A percentile compares a stretch with the other conserved stretches of the same genome.
phyloP scores from a whole-genome alignment of 805 yeast species.

The Candida schatavii region DNA sequence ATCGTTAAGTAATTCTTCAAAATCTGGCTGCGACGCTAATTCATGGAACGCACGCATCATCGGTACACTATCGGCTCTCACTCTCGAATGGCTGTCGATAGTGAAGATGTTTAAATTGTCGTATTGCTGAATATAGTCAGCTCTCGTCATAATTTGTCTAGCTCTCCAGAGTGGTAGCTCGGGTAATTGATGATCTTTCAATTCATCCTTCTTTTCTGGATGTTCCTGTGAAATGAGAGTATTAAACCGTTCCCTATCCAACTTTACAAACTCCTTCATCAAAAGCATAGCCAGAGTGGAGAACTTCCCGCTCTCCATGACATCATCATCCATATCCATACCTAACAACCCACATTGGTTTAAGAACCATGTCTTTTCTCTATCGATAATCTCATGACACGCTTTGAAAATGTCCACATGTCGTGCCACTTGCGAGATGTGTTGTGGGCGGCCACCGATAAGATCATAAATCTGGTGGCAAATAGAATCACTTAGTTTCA shows the following conservation, averaged over 20 bases:
- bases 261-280: constrained; percentile 67
- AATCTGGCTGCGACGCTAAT: constrained; percentile 67
- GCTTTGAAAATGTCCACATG: constrained; percentile 56
- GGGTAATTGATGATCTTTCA: constrained; percentile 55
- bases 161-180: constrained; percentile 81
- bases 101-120: constrained; percentile 79
- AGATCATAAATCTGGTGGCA: constrained; percentile 61
- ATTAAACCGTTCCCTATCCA: constrained; percentile 46
- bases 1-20: constrained; percentile 61
- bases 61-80: constrained; percentile 78
- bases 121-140: constrained; percentile 72
- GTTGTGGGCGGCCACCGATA: constrained; percentile 85
- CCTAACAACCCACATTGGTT: constrained; percentile 81
- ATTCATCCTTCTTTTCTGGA: constrained; percentile 15
- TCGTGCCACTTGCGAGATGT: constrained; percentile 65
- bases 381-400: constrained; percentile 67
- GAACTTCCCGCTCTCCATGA: constrained; percentile 79
- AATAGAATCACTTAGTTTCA: constrained; percentile 26
- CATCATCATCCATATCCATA: constrained; percentile 82
- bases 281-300: constrained; percentile 70
- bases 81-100: constrained; percentile 68
- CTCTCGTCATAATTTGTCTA: constrained; percentile 79
- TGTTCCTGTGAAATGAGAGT: constrained; percentile 36
- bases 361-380: constrained; percentile 82
- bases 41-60: constrained; percentile 90